Evolutionary conservation across 2,329 filamentous ascomycete genomes (phyloP).

Genomic region (Cryphonectria naterciae): DNA sequence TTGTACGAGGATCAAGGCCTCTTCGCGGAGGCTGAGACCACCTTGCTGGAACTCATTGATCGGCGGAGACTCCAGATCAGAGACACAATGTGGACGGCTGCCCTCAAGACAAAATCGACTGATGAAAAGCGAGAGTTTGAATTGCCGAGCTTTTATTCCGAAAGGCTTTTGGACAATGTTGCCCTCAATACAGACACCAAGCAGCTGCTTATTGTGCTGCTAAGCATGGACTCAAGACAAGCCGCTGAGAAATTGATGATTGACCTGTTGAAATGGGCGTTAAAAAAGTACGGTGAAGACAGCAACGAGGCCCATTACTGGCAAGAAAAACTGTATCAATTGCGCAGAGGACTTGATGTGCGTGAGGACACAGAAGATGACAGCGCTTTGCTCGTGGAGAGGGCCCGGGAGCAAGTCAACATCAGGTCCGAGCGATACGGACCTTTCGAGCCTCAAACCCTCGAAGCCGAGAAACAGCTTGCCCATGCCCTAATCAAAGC

Average conservation of each 20-base stretch:
- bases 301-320: neutral
- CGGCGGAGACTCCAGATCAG: neutral
- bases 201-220: neutral
- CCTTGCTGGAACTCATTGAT: conserved; percentile 12
- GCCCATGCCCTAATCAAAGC: neutral
- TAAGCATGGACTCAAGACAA: neutral
- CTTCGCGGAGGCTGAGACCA: conserved; percentile 3
- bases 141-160: neutral
- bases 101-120: neutral
- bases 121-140: neutral
- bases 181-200: neutral
- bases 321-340: neutral
- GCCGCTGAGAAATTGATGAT: neutral
- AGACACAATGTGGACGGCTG: neutral
- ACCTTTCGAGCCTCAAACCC: neutral
- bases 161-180: neutral
- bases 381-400: conserved; percentile 6
- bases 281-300: neutral
- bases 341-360: neutral
- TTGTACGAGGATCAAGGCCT: neutral
- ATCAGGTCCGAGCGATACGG: neutral
- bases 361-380: neutral
- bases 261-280: neutral
- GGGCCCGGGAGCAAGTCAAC: neutral
- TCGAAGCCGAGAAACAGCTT: neutral